phyloP scores from a whole-genome alignment of 2,329 filamentous ascomycete species.

The Aspergillus hiratsukae region DNA sequence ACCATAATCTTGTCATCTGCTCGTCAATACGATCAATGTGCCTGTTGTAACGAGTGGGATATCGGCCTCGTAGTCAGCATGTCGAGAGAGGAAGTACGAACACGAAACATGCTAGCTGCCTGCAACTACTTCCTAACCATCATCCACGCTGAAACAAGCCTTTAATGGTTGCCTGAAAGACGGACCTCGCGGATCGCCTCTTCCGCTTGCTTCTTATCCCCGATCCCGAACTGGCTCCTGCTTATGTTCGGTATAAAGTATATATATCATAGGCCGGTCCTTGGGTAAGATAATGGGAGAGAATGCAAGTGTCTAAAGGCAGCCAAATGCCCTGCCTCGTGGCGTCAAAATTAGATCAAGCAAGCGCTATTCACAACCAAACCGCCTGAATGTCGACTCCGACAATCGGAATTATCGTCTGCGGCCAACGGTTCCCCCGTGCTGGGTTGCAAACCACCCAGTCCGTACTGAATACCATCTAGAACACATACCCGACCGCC shows the following conservation, averaged over 20 bases:
- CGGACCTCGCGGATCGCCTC: neutral
- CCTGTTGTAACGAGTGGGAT: too few relatives aligned
- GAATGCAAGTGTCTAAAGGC: neutral
- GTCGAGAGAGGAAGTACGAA: neutral
- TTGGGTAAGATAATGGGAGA: neutral
- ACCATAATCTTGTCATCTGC: too few relatives aligned
- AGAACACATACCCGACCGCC: neutral
- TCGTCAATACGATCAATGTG: too few relatives aligned
- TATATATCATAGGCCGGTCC: neutral
- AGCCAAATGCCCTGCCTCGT: too few relatives aligned
- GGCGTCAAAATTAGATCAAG: neutral
- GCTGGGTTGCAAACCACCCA: slow-evolving; percentile 26
- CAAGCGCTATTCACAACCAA: neutral
- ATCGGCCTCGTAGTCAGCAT: neutral
- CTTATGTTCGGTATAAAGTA: neutral
- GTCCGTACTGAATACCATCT: slow-evolving; percentile 20
- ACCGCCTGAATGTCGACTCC: neutral
- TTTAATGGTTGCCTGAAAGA: too few relatives aligned
- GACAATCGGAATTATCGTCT: slow-evolving; percentile 23
- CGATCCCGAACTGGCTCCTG: neutral
- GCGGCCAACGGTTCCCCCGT: slow-evolving; percentile 29
- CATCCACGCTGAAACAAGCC: too few relatives aligned
- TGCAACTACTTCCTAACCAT: too few relatives aligned
- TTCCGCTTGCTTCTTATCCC: neutral
- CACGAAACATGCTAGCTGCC: too few relatives aligned